Percentiles rank a stretch among this genome's conserved stretches.
phyloP scores from a whole-genome alignment of 2,329 filamentous ascomycete genomes.

The Byssochlamys sp. region DNA sequence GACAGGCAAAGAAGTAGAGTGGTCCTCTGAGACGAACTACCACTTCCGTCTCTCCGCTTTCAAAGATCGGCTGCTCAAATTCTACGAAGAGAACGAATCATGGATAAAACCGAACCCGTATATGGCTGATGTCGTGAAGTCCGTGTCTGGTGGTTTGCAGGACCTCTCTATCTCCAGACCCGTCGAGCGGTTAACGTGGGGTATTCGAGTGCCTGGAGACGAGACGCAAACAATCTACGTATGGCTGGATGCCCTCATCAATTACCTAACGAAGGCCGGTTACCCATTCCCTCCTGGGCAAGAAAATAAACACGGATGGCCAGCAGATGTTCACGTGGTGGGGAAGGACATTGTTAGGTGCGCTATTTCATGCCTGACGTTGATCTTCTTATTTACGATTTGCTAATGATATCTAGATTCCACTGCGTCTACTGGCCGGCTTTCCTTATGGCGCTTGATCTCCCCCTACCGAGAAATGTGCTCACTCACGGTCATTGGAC shows the following conservation, averaged over 20 bases:
- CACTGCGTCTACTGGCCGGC: constrained; percentile 98
- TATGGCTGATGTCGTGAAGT: constrained; percentile 68
- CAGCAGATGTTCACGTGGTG: constrained; percentile 81
- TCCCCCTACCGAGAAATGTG: constrained; percentile 68
- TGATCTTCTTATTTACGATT: not conserved
- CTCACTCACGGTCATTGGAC: constrained; percentile 94
- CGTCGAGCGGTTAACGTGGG: constrained; percentile 68
- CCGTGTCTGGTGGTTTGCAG: constrained; percentile 66
- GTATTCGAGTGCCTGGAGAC: constrained; percentile 78
- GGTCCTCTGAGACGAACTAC: constrained; percentile 87
- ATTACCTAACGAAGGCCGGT: constrained; percentile 80
- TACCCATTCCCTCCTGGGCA: constrained; percentile 64
- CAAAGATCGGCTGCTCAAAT: constrained; percentile 63
- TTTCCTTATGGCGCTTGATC: constrained; percentile 75
- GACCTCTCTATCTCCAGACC: constrained; percentile 88
- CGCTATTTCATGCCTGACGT: constrained; percentile 5
- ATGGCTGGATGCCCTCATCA: constrained; percentile 91
- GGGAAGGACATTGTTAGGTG: constrained; percentile 87
- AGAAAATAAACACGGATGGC: constrained; percentile 63
- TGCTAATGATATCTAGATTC: constrained; percentile 44
- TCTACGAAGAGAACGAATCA: constrained; percentile 66
- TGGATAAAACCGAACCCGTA: constrained; percentile 66
- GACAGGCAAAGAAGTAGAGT: constrained; percentile 87
- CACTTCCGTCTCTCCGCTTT: constrained; percentile 85
- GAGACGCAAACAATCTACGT: constrained; percentile 87